Percentiles rank a stretch among this genome's conserved stretches.
These are phyloP conservation scores for Parmales sp. DNA, from an alignment of 108 stramenopile genomes.

Conservation along the genomic window DNA sequence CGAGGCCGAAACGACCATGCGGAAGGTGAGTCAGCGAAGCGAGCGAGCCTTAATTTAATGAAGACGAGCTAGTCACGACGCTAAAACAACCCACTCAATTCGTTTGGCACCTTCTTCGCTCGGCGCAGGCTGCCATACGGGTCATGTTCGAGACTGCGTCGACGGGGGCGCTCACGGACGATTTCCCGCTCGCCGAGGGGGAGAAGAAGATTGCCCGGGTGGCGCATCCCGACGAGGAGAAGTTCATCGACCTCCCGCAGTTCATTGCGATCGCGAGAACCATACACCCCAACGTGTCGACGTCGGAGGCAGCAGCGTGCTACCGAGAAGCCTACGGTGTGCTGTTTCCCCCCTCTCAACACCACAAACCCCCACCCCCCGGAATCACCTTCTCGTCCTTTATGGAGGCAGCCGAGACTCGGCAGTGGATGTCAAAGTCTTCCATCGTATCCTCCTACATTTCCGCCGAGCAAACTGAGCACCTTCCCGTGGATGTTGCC, in stretches of 20 bases:
- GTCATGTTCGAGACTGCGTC: constrained; percentile 41
- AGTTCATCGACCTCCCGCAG: constrained; percentile 12
- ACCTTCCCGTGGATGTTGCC: not conserved
- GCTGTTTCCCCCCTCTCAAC: constrained; percentile 16
- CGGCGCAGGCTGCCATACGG: constrained; percentile 35
- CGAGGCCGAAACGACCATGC: constrained; percentile 22
- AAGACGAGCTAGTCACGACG: too few relatives aligned
- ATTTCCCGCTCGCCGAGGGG: not conserved
- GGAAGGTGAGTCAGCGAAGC: too few relatives aligned
- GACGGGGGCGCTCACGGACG: constrained; percentile 18
- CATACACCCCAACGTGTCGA: constrained; percentile 15
- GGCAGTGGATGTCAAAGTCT: constrained; percentile 17
- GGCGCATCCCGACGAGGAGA: too few relatives aligned
- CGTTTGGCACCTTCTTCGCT: too few relatives aligned
- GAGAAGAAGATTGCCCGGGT: too few relatives aligned
- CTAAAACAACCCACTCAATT: too few relatives aligned
- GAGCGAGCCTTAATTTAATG: too few relatives aligned
- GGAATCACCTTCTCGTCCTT: constrained; percentile 28
- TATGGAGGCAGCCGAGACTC: constrained; percentile 21
- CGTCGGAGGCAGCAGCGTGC: constrained; percentile 12
- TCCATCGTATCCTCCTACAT: not conserved
- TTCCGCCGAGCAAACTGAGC: not conserved
- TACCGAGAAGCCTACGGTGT: constrained; percentile 24
- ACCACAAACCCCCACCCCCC: constrained; percentile 16
- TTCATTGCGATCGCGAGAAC: constrained; percentile 21